These are phyloP conservation scores for Neobulgaria alba DNA, from an alignment of 2,329 filamentous ascomycete species.

Conservation along the genomic window DNA sequence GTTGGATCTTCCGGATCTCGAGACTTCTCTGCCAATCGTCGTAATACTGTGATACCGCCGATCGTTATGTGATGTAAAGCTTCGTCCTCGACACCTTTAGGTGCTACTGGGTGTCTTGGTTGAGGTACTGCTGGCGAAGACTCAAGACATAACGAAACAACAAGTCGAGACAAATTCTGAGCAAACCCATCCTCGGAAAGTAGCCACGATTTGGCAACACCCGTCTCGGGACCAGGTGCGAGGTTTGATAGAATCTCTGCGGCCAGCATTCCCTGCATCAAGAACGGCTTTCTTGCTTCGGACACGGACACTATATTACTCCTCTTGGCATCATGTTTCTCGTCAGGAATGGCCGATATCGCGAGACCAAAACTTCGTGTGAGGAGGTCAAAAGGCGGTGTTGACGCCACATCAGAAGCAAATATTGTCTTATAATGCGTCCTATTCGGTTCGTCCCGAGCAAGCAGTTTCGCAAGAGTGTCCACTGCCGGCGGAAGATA, in stretches of 20 bases:
- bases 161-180: conserved; percentile 66
- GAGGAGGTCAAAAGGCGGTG: conserved; percentile 66
- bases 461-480: conserved; percentile 81
- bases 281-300: conserved; percentile 75
- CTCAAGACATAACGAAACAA: conserved; percentile 55
- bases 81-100: conserved; percentile 28
- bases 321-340: conserved; percentile 45
- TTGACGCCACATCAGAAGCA: conserved; percentile 55
- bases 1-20: conserved; percentile 44
- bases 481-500: conserved; percentile 89
- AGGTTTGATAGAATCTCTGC: conserved; percentile 81
- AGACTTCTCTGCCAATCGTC: conserved; percentile 59
- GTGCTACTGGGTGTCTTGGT: conserved; percentile 21
- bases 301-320: conserved; percentile 54
- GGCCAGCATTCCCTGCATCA: conserved; percentile 87
- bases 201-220: conserved; percentile 72
- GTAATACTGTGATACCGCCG: conserved; percentile 59
- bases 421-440: conserved; percentile 79
- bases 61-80: conserved; percentile 46
- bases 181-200: conserved; percentile 77
- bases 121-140: conserved; percentile 46
- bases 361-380: conserved; percentile 82
- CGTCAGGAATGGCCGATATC: conserved; percentile 75
- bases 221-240: conserved; percentile 60
- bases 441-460: conserved; percentile 87